Base-by-base conservation (phyloP, 1,284 basidiomycete genomes). In the Flammula alnicola region DNA sequence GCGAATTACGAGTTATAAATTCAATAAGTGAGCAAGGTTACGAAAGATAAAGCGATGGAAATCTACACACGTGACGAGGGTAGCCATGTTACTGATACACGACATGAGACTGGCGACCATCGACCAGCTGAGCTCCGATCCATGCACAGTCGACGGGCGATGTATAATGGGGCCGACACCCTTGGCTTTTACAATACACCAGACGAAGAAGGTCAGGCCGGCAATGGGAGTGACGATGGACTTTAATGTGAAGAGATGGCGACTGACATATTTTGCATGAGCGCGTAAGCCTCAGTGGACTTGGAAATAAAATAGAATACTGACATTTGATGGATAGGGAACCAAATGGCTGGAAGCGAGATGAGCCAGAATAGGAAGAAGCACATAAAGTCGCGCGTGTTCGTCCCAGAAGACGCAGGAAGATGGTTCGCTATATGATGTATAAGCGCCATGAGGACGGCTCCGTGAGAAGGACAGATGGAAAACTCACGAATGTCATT, bases 281-380 rank as follows among this genome's bases (percentile, higher is more conserved):
- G 39, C 26, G 11, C 36, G 30, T 14, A 35, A 8, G 14, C 17
- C 44, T 29, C 5, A 32, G 20, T n/a, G 10, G 7, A 43, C 10
- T 9, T 30, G 40, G 33, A 30, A 27, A 9, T 7, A 14, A 56
- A 59, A 51, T 47, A 41, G 57, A 30, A 14, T 27, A 68, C 79
- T 50, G 60, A 84, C 83, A 93, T 85, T 65, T 88, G 81, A 72
- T 92, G 88, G 35, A 92, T 83, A 3, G 88, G 88, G 51, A 91
- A 85, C 83, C 83, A 91, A 55, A 93, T 87, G 20, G 85, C 82
- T 3, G 90, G 88, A 9, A 94, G 75, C 26, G 84, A 88, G 47
- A 93, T 76, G 33, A 93, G 70, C 83, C 89, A 93, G 75, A 93
- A 95, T 54, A 95, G 73, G 75, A 94, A 86, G 79, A 95, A 95